These are phyloP conservation scores for Pythium dissimile DNA, from an alignment of 352 stramenopile species.

Conservation along the genomic window DNA sequence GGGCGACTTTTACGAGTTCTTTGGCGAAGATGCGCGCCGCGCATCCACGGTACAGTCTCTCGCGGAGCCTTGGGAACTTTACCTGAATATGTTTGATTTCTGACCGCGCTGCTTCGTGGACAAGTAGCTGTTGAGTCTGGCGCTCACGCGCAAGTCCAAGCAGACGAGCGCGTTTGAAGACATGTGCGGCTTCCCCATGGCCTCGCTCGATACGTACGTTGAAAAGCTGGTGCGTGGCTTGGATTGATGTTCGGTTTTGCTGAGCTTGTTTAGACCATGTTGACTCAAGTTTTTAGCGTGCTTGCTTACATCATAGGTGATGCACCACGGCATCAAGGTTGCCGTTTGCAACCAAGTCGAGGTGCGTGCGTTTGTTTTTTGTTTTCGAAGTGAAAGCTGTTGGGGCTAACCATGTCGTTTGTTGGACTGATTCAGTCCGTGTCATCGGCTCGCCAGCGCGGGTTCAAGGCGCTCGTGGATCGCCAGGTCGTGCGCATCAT, in stretches of 20 bases:
- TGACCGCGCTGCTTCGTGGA: not conserved
- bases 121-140: conserved; percentile 60
- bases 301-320: conserved; percentile 35
- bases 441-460: conserved; percentile 42
- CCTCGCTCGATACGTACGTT: conserved; percentile 71
- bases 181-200: conserved; percentile 78
- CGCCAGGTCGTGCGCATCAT: conserved; percentile 76
- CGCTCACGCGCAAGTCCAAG: conserved; percentile 66
- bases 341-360: conserved; percentile 82
- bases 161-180: conserved; percentile 48
- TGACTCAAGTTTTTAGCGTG: not conserved
- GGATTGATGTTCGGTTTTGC: not conserved
- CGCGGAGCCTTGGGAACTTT: not conserved
- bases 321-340: conserved; percentile 82
- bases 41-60: conserved; percentile 48
- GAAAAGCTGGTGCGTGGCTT: conserved; percentile 73
- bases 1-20: conserved; percentile 85
- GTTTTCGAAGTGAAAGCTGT: not conserved
- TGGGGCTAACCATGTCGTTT: too few species aligned
- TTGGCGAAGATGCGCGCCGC: conserved; percentile 64
- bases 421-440: conserved; percentile 20
- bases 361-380: conserved; percentile 23
- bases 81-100: not conserved
- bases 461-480: conserved; percentile 61
- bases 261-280: not conserved